Percentiles rank a stretch among this genome's conserved stretches.
phyloP scores from a whole-genome alignment of 345 rosid species.

The Gossypium thurberi region DNA sequence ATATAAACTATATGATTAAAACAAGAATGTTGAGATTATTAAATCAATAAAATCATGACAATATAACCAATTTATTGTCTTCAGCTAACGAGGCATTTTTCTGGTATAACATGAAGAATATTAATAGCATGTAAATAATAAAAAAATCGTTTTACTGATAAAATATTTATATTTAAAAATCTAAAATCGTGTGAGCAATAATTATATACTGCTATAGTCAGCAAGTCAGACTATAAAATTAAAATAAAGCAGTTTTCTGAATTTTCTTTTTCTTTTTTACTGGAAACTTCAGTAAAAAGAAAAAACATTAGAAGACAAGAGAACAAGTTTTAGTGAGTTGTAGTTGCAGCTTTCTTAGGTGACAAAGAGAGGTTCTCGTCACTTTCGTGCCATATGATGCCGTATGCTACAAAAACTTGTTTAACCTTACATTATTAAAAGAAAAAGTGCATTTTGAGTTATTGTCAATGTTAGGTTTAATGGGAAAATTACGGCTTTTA shows the following conservation, averaged over 20 bases:
- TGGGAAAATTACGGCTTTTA: neutral
- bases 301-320: neutral
- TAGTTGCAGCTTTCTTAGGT: conserved; percentile 1
- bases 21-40: no score
- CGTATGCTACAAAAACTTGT: neutral
- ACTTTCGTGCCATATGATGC: neutral
- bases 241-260: neutral
- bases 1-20: no score
- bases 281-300: neutral
- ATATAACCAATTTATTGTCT: no score
- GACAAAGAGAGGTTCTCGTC: neutral
- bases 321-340: neutral
- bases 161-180: no score
- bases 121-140: no score
- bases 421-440: neutral
- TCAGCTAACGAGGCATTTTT: no score
- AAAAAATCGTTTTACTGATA: no score
- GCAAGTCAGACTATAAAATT: neutral
- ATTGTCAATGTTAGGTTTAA: conserved; percentile 1
- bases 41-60: no score
- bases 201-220: neutral
- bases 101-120: no score
- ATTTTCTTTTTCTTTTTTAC: neutral
- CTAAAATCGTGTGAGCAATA: neutral
- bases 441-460: neutral